Evolutionary conservation across 73 alveolate species (phyloP).

Genomic region (Durusdinium trenchii): DNA sequence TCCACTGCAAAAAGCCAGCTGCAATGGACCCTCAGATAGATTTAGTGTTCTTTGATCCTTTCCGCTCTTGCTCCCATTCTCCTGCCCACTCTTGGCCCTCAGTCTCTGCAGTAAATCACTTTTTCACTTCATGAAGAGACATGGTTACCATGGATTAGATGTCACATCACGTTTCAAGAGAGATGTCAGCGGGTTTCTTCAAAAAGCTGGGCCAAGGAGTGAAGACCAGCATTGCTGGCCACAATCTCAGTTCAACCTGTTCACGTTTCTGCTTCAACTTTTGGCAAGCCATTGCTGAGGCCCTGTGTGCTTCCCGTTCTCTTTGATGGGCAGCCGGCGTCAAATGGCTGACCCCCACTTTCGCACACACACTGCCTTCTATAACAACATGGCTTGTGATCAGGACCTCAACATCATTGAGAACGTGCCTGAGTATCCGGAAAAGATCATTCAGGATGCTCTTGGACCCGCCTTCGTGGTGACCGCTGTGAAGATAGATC

Average conservation of each 20-base stretch:
- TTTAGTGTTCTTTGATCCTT: too few relatives aligned
- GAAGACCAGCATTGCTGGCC: neutral
- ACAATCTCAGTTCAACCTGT: neutral
- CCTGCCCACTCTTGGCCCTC: neutral
- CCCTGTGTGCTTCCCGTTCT: neutral
- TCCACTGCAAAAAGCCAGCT: neutral
- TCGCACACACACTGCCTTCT: neutral
- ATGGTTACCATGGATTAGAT: too few relatives aligned
- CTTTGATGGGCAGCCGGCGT: neutral
- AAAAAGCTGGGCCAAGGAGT: neutral
- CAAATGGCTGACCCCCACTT: neutral
- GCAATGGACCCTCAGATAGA: neutral
- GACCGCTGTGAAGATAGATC: neutral
- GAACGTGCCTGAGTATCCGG: neutral
- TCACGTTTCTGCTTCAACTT: too few relatives aligned
- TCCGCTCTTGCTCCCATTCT: neutral
- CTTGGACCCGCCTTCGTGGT: neutral
- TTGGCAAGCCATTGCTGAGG: too few relatives aligned
- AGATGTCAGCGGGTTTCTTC: too few relatives aligned
- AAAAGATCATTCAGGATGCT: too few relatives aligned
- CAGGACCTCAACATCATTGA: neutral
- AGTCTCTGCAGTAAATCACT: neutral
- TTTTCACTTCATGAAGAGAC: neutral
- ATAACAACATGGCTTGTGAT: neutral
- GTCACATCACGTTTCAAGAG: too few relatives aligned